Base-by-base conservation (phyloP, 2,329 filamentous ascomycete species). In the Venturia effusa region DNA sequence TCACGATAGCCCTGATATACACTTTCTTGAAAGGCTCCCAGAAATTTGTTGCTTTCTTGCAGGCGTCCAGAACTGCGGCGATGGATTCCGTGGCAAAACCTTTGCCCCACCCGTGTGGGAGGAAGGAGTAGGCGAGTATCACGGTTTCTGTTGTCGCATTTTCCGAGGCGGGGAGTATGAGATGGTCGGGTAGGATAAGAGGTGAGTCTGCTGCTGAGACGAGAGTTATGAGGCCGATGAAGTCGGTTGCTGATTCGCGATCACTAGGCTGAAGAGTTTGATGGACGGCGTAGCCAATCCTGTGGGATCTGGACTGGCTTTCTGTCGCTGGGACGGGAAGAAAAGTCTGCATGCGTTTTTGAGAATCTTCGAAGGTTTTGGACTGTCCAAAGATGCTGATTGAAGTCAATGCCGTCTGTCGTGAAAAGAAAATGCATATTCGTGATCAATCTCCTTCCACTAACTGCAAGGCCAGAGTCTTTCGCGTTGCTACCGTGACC, bases 1-100 rank as follows among this genome's bases (percentile, higher is more conserved):
- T 73, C 19, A 75, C 72, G 61, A 75, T 68, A 0, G 68, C 71
- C 41, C 70, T 63, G 17, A 74, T 62, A 64, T 71, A 73, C 3
- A 75, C 61, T n/a, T 68, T 70, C 19, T 68, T 61, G 62, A 67
- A 73, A 5, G 69, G 68, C 5, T 59, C 48, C 72, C 71, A 74
- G 34, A 73, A 70, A 0, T 59, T 45, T 40, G 60, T 45, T 22
- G 63, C 67, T 10, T 61, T 68, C 22, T 67, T 67, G 57, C 68
- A 70, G 11, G 68, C 67, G 0, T 68, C 66, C n/a, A 74, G 66
- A 4, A 71, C 62, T n/a, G 69, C 67, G 4, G 40, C 64, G 7
- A 74, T 61, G 1, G 68, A 65, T 51, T 69, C 67, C 22, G 66
- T 68, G 11, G 68, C 67, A 57, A 68, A 69, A 27, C 68, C 68